Percentiles rank a stretch among this genome's conserved stretches.
These are phyloP conservation scores for Termitomyces eurrhizus DNA, from an alignment of 768 basidiomycete genomes.

Conservation along the genomic window DNA sequence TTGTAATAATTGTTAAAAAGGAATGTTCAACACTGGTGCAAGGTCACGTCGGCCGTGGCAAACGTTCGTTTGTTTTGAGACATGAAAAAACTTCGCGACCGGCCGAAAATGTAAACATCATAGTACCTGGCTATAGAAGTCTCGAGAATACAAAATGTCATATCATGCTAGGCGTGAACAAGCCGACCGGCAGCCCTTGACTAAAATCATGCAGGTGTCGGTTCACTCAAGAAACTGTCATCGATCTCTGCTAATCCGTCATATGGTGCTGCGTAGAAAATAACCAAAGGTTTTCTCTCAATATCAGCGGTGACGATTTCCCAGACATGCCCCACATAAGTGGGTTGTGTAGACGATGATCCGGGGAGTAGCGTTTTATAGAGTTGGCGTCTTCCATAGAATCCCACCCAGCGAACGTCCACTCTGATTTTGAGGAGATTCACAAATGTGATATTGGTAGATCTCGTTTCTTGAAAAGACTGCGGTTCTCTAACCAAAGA, in stretches of 20 bases:
- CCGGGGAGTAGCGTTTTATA: conserved; percentile 5
- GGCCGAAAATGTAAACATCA: background rate
- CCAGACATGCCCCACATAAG: conserved; percentile 14
- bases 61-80: background rate
- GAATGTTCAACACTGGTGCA: background rate
- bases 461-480: background rate
- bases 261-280: conserved; percentile 3
- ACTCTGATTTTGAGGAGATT: conserved; percentile 8
- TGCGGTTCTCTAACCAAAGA: background rate
- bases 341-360: background rate
- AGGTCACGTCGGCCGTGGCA: too few relatives aligned
- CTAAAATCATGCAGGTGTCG: background rate
- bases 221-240: background rate
- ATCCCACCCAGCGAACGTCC: conserved; percentile 6
- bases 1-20: background rate
- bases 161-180: background rate
- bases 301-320: background rate
- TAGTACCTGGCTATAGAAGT: background rate
- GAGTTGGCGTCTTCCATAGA: background rate
- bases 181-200: background rate
- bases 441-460: conserved; percentile 11
- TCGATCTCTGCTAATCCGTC: conserved; percentile 1
- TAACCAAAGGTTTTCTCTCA: background rate
- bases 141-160: background rate
- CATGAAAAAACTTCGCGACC: background rate